These are phyloP conservation scores for Sanghuangporus sanghuang DNA, from an alignment of 1,284 basidiomycete species.

Conservation along the genomic window DNA sequence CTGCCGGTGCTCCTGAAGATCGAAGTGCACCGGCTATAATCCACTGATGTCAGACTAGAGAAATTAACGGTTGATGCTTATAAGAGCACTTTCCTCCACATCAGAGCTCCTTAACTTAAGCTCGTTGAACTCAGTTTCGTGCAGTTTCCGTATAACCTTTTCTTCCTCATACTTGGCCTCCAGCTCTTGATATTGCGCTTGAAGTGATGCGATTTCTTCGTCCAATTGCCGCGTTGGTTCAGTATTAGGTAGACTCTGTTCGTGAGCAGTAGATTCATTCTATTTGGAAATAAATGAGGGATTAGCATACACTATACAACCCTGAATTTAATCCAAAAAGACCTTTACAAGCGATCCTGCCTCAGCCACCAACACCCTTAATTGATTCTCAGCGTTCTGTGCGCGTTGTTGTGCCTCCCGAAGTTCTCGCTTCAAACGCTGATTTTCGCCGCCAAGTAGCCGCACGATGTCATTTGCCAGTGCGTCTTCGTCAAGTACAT, in stretches of 20 bases:
- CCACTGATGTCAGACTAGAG: background rate
- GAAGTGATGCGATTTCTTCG: background rate
- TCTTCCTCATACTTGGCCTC: background rate
- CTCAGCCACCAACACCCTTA: background rate
- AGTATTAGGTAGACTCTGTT: background rate
- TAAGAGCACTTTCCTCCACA: background rate
- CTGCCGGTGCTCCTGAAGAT: background rate
- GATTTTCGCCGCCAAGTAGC: slow-evolving; percentile 2
- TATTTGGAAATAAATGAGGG: background rate
- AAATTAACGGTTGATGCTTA: no score
- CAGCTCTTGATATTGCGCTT: background rate
- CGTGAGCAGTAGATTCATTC: background rate
- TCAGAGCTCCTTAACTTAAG: background rate
- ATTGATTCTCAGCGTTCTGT: background rate
- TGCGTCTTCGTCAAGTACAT: background rate
- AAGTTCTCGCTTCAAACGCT: background rate
- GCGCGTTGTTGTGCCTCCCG: background rate
- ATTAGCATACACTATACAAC: no score
- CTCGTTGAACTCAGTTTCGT: background rate
- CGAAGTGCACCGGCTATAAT: background rate
- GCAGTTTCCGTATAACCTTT: background rate
- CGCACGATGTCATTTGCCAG: background rate
- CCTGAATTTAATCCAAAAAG: no score
- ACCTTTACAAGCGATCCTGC: no score
- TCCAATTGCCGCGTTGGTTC: background rate